These are phyloP conservation scores for Magnusiomyces tetraspermus DNA, from an alignment of 1,139 yeast species.

Conservation along the genomic window DNA sequence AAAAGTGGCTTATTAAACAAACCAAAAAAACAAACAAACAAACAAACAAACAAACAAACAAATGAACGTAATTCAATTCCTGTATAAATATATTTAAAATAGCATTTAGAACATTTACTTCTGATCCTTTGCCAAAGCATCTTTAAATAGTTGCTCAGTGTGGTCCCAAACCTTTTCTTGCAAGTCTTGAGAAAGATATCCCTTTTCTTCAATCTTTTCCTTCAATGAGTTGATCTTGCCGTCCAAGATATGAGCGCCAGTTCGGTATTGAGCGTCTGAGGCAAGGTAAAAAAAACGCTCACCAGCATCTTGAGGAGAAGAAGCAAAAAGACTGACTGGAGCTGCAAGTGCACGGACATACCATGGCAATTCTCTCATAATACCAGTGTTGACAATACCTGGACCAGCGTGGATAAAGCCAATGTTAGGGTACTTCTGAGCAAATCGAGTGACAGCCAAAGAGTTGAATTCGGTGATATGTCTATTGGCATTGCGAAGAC, in stretches of 20 bases:
- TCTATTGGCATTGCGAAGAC: conserved; percentile 11
- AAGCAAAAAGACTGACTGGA: conserved; percentile 6
- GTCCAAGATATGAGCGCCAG: conserved; percentile 20
- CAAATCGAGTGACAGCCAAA: conserved; percentile 22
- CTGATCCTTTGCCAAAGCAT: conserved; percentile 6
- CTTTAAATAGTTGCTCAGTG: conserved; percentile 20
- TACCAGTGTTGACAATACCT: conserved; percentile 25
- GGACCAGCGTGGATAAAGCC: conserved; percentile 26
- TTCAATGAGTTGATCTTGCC: conserved; percentile 15
- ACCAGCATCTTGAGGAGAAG: conserved; percentile 18
- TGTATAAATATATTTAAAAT: too few relatives aligned
- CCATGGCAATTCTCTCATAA: conserved; percentile 17
- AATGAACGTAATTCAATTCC: too few relatives aligned
- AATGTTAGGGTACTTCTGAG: conserved; percentile 23
- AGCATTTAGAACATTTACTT: not conserved
- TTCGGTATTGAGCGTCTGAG: conserved; percentile 18
- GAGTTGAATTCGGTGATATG: conserved; percentile 21
- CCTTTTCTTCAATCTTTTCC: conserved; percentile 14
- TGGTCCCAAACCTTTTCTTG: conserved; percentile 26
- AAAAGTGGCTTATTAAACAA: too few relatives aligned
- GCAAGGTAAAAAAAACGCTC: conserved; percentile 22
- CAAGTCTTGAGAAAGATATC: conserved; percentile 17
- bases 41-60: too few relatives aligned
- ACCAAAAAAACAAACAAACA: too few relatives aligned
- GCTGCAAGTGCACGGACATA: not conserved